Base-by-base conservation (phyloP, 768 basidiomycete species). In the Pleurotus citrinopileatus region DNA sequence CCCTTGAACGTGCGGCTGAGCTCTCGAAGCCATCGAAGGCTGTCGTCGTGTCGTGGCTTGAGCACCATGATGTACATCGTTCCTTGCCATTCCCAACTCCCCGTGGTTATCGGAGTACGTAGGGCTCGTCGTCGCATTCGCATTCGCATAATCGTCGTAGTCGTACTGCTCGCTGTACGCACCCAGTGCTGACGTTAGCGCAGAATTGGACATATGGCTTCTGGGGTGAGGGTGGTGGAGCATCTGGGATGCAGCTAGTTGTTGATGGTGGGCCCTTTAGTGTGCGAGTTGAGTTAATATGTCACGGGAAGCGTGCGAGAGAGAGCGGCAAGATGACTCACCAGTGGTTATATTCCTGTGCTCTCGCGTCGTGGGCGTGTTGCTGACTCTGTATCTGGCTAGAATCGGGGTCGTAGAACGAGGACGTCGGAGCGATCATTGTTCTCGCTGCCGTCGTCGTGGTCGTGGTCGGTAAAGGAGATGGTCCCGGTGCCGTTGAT, bases 391-490 rank as follows among this genome's bases (percentile, higher is more conserved):
- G 60, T 12, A 67, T 52, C 19, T 63, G 60, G n/a, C 66, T 60
- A 3, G 70, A 68, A 17, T 76, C 67, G 4, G 80, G 70, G 52
- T 80, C 79, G 62, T 82, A 84, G 60, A 81, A 81, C 5, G 80
- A 73, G 7, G 80, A 71, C 0, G 73, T 70, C 13, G 82, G 73
- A 32, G 78, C 77, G 57, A 84, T 83, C 83, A 84, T 83, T 36
- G 69, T 57, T 42, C 71, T 15, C n/a, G 47, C 13, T 13, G 54
- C 29, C 13, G 4, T 25, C 12, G 13, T 20, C 27, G 10, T 26
- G 29, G 40, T n/a, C 17, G 2, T 22, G 17, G 13, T 22, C 34
- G 22, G 34, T 20, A 23, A 15, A 20, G 48, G 8, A 38, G n/a
- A n/a, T n/a, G 32, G 22, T 19, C 15, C 22, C 23, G 48, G 19